Base-by-base conservation (phyloP, 2,329 filamentous ascomycete genomes). In the Mollisiaceae sp. region DNA sequence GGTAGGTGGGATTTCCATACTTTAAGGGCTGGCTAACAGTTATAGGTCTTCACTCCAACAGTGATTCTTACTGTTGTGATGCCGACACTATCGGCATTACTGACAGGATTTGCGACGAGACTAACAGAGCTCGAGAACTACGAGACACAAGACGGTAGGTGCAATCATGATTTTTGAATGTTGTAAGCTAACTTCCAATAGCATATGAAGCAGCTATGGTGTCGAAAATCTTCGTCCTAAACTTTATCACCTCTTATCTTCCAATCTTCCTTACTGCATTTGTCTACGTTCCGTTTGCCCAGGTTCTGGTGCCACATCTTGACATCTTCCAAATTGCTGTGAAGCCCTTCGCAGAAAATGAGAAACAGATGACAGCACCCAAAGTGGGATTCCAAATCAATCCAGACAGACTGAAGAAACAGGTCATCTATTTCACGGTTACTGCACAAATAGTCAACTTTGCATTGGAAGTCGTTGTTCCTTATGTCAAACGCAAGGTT, bases 371-470 rank as follows among this genome's bases (percentile, higher is more conserved):
- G 35, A 82, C 83, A 58, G 74, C 79, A 9, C 75, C 86, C 32
- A 86, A 84, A 5, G 79, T 81, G 59, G 82, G 85, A 27, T 99
- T 97, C 77, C 83, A 88, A 60, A 91, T 97, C 78, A 93, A 98
- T 74, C 90, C 93, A 0, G 85, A 89, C 70, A 86, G 95, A 18
- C 87, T 98, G 41, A 91, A 90, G 72, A 91, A 93, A 72, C 94
- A 98, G 77, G 92, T 97, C 76, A 95, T 97, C 69, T 98, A 97
- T 80, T 95, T 97, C 69, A 97, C 94, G 0, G 92, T 98, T 38
- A 97, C 94, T 0, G 94, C 93, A 0, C 94, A 97, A 75, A 86
- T 97, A 43, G 90, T 99, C 72, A 95, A 91, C 75, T 90, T 97
- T 62, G 88, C 85, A 14, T 88, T 94, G 67, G 95, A 99, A 77